Base-by-base conservation (phyloP, 768 basidiomycete genomes). In the Hirschioporus abietinus region DNA sequence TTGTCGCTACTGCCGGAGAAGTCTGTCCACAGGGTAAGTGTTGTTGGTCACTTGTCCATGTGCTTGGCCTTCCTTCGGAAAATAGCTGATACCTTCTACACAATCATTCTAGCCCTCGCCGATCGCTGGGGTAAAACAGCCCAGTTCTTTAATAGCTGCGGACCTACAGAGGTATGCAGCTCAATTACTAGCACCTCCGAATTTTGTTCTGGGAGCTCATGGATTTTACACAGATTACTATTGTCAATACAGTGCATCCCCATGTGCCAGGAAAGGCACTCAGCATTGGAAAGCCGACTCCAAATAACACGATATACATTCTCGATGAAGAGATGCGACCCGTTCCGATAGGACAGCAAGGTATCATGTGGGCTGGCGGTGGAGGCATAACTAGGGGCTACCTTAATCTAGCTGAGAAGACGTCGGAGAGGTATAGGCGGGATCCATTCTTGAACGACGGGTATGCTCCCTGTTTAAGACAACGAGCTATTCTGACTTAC, bases 341-440 rank as follows among this genome's bases (percentile, higher is more conserved):
- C 10, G 72, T 76, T 4, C 73, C 74, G 3, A 74, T 77, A 35
- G 77, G 77, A 59, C 70, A 76, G 60, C 63, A 73, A 68, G 86
- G 76, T 67, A 78, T 76, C 69, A 87, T 87, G 85, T 87, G 85
- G 85, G 87, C 83, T n/a, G 86, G 86, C 57, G 87, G 87, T 58
- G 79, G 76, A n/a, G 84, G 86, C 25, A 81, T 87, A 35, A 81
- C 81, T 20, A 76, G 81, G 57, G 86, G 86, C 1, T 88, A 88
- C 68, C 73, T 86, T 59, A 84, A 84, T 69, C 76, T 85, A 26
- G 83, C 84, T 0, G 83, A 84, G 27, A 85, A 83, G 72, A 86
- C 82, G 8, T 75, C 76, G 64, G 84, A 87, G 72, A 73, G 83
- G 30, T 87, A 85, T 70, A 72, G 71, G 58, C 70, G 69, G 10